A percentile compares a stretch with the other conserved stretches of the same genome.
These are phyloP conservation scores for Rubroboletus satanas DNA, from an alignment of 768 basidiomycete species.

Conservation along the genomic window DNA sequence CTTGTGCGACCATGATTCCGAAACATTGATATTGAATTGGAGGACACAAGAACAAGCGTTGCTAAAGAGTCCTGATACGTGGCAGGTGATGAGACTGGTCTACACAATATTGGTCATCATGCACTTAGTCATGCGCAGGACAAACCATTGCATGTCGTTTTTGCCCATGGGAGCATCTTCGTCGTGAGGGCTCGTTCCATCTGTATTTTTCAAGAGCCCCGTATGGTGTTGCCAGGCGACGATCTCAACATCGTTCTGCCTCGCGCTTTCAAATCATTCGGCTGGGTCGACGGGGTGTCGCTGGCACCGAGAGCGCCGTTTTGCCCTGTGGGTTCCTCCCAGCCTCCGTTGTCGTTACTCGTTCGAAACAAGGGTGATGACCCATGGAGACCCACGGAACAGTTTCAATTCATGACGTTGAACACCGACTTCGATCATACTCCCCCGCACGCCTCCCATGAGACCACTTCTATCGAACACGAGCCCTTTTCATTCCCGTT, in stretches of 20 bases:
- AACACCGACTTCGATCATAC: constrained; percentile 28
- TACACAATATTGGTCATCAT: neutral
- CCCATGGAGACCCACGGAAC: constrained; percentile 51
- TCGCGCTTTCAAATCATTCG: constrained; percentile 48
- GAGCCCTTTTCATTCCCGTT: constrained; percentile 49
- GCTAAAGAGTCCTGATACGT: constrained; percentile 37
- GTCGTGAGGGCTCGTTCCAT: constrained; percentile 59
- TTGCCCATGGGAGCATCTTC: constrained; percentile 44
- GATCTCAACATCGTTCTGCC: constrained; percentile 26
- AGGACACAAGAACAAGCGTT: constrained; percentile 43
- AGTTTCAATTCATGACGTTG: constrained; percentile 52
- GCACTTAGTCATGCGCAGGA: constrained; percentile 34
- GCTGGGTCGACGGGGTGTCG: constrained; percentile 63
- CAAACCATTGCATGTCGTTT: constrained; percentile 49
- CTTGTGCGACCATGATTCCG: constrained; percentile 48
- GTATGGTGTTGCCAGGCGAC: constrained; percentile 26
- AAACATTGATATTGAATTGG: constrained; percentile 58
- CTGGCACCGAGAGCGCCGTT: constrained; percentile 24
- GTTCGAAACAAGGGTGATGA: constrained; percentile 57
- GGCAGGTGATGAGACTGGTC: constrained; percentile 26
- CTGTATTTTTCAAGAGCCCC: constrained; percentile 50
- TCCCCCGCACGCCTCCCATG: neutral
- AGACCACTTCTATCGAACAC: constrained; percentile 14
- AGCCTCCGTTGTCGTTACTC: constrained; percentile 43
- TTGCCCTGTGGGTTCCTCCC: neutral